Evolutionary conservation across 1,284 basidiomycete genomes (phyloP), one percentile per base, ranked within the genome.

Genomic region (Rhodotorula sp.): DNA sequence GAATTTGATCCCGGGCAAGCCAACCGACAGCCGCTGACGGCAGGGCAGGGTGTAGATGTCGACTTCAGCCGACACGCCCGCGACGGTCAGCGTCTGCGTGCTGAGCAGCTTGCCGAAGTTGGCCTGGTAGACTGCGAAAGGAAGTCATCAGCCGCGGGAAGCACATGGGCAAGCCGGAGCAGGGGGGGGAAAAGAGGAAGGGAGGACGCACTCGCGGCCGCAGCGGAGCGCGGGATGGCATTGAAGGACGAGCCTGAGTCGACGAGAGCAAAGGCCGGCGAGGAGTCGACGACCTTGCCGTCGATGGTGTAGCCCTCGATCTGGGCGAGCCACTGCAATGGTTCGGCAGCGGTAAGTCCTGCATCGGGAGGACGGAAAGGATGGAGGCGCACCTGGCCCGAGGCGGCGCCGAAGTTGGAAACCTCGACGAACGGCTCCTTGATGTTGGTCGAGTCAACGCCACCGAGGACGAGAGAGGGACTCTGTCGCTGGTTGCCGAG

Each of bases 11-110:
- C 50, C 50, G n/a, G n/a, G 12, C 12, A 12, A 17, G n/a, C n/a
- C n/a, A 3, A 1, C 12, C n/a, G 13, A 13, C n/a, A 4, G 4
- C 2, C 12, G 10, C 2, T 10, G 50, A 27, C 7, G 4, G 50
- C 50, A 51, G 7, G 50, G 50, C 9, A 51, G 13, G 1, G n/a
- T 29, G n/a, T 51, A 51, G 50, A 51, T 15, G 50, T 51, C 50
- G 10, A 22, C 22, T 13, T 51, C 50, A n/a, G 50, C 50, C n/a
- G n/a, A 5, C n/a, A 51, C 29, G 15, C 50, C 50, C 2, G 12
- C 15, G 50, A 51, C n/a, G 15, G 50, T n/a, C n/a, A 29, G 12
- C n/a, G 5, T 12, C 21, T 29, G n/a, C 50, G 50, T 51, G 13
- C 19, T 13, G n/a, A 13, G n/a, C 27, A 51, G n/a, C n/a, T n/a